phyloP scores from a whole-genome alignment of 371 early-diverging fungal genomes.

The Circinella minor region DNA sequence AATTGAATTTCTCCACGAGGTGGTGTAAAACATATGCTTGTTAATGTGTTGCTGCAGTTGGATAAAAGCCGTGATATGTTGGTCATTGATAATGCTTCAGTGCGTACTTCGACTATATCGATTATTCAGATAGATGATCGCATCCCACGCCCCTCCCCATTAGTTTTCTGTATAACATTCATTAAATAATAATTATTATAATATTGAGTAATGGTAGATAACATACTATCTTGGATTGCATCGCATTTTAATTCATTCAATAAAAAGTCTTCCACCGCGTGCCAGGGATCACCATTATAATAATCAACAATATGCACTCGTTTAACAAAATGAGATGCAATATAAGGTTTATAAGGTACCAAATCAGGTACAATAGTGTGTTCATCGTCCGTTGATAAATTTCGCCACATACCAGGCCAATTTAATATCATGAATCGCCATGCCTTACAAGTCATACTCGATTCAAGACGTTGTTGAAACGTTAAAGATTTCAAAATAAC shows the following conservation, averaged over 20 bases:
- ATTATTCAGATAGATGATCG: not conserved
- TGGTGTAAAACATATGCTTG: not conserved
- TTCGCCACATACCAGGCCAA: not conserved
- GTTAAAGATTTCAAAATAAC: not conserved
- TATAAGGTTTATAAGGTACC: not conserved
- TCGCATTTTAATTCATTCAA: not conserved
- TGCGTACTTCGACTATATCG: not conserved
- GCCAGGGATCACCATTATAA: not conserved
- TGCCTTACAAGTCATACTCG: not conserved
- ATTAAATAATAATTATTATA: too few species aligned
- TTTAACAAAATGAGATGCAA: not conserved
- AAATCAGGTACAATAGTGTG: not conserved
- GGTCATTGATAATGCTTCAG: not conserved
- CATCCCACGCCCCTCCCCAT: too few species aligned
- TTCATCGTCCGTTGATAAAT: not conserved
- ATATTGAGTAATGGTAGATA: too few species aligned
- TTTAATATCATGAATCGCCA: not conserved
- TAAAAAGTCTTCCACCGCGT: not conserved
- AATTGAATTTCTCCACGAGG: not conserved
- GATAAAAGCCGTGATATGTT: not conserved
- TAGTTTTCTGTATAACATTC: not conserved
- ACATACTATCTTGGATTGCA: not conserved
- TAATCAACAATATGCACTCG: not conserved
- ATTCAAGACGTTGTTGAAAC: not conserved
- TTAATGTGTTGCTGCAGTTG: not conserved